Percentiles rank a stretch among this genome's conserved stretches.
Evolutionary conservation across 2,329 filamentous ascomycete genomes (phyloP).

Genomic region (Epichloe glyceriae): DNA sequence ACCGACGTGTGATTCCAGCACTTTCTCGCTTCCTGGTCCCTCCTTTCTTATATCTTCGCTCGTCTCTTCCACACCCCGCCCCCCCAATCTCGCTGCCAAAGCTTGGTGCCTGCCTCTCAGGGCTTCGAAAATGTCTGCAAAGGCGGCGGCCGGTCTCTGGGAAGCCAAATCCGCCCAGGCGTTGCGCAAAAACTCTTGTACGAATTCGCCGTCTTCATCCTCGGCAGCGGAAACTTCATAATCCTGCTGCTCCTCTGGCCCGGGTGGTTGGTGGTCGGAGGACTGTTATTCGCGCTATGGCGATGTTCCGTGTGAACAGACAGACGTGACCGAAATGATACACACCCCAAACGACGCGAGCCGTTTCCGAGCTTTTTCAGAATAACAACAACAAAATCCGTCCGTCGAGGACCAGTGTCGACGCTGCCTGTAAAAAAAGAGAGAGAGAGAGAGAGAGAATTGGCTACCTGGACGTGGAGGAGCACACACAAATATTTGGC

Average conservation of each 20-base stretch:
- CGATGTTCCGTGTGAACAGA: constrained; percentile 19
- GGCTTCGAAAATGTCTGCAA: constrained; percentile 13
- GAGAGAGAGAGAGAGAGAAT: neutral
- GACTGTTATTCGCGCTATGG: constrained; percentile 22
- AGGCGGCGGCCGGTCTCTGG: constrained; percentile 21
- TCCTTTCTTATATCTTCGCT: too few relatives aligned
- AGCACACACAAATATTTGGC: neutral
- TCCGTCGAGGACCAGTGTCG: too few relatives aligned
- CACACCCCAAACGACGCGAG: too few relatives aligned
- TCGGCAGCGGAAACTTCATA: constrained; percentile 36
- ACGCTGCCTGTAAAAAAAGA: neutral
- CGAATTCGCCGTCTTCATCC: constrained; percentile 37
- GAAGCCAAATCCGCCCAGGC: constrained; percentile 21
- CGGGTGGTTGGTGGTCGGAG: constrained; percentile 37
- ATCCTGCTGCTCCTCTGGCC: constrained; percentile 43
- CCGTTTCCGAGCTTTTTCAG: too few relatives aligned
- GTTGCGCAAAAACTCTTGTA: constrained; percentile 35
- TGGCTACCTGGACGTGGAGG: neutral
- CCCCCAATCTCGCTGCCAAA: constrained; percentile 14
- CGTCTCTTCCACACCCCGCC: too few relatives aligned
- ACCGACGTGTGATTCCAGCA: too few relatives aligned
- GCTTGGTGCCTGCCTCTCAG: constrained; percentile 2
- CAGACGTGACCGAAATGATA: neutral
- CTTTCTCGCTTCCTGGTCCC: too few relatives aligned
- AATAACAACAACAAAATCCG: too few relatives aligned